Evolutionary conservation across 2,329 filamentous ascomycete species (phyloP).

Genomic region (Calonectria ilicicola): DNA sequence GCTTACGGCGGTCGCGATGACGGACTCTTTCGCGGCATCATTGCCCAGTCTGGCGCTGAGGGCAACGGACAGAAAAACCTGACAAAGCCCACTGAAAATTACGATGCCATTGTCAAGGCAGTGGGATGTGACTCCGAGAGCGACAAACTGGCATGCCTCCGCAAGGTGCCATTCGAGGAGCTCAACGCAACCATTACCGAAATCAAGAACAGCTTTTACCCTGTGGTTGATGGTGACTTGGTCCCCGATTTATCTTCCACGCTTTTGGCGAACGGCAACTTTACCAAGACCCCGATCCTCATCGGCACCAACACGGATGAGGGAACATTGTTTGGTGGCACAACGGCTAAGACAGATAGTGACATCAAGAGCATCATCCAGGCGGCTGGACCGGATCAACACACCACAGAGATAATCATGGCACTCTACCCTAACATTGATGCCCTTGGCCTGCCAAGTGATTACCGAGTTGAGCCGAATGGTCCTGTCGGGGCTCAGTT

Average conservation of each 20-base stretch:
- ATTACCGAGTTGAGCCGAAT: slow-evolving; percentile 24
- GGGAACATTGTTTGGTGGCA: slow-evolving; percentile 65
- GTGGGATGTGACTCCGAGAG: slow-evolving; percentile 37
- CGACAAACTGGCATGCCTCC: slow-evolving; percentile 45
- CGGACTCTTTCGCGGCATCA: slow-evolving; percentile 64
- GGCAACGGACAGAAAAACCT: slow-evolving; percentile 34
- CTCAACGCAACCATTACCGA: slow-evolving; percentile 33
- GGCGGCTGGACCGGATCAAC: slow-evolving; percentile 13
- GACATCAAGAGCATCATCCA: slow-evolving; percentile 24
- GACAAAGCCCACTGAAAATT: slow-evolving; percentile 15
- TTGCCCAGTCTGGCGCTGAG: slow-evolving; percentile 60
- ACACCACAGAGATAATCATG: slow-evolving; percentile 27
- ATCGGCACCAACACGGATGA: slow-evolving; percentile 75
- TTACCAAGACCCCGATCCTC: slow-evolving; percentile 73
- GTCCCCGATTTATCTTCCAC: slow-evolving; percentile 57
- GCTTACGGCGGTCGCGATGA: slow-evolving; percentile 59
- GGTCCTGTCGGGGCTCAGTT: slow-evolving; percentile 51
- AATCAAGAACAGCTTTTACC: slow-evolving; percentile 29
- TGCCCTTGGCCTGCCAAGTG: slow-evolving; percentile 30
- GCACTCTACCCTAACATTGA: slow-evolving; percentile 37
- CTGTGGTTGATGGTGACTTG: slow-evolving; percentile 51
- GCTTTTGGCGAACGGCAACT: slow-evolving; percentile 67
- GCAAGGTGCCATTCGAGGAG: slow-evolving; percentile 35
- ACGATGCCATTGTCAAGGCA: slow-evolving; percentile 33
- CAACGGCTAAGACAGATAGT: slow-evolving; percentile 49